phyloP scores from a whole-genome alignment of 2,329 filamentous ascomycete species.

The Coniochaeta sp. region DNA sequence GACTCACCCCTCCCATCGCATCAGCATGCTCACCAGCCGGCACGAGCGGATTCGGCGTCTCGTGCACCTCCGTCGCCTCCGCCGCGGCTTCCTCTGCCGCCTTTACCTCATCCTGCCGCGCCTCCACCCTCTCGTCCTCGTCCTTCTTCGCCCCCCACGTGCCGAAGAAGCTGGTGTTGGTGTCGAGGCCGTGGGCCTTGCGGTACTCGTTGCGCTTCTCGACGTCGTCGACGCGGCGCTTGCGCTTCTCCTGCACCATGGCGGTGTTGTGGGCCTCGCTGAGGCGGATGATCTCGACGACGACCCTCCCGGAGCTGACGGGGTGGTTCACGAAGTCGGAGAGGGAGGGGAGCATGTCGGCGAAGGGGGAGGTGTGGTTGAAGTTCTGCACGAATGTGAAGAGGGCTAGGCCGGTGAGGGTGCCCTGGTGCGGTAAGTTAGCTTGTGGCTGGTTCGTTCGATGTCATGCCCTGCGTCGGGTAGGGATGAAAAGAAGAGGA shows the following conservation, averaged over 20 bases:
- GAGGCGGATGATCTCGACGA: constrained; percentile 66
- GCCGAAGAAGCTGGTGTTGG: constrained; percentile 40
- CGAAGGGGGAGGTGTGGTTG: constrained; percentile 68
- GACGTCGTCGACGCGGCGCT: constrained; percentile 72
- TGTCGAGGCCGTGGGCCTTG: constrained; percentile 74
- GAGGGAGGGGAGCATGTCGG: constrained; percentile 66
- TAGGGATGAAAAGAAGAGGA: constrained; percentile 2
- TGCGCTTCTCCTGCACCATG: constrained; percentile 63
- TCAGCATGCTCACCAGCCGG: background rate
- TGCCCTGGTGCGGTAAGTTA: constrained; percentile 36
- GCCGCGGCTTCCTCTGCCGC: constrained; percentile 23
- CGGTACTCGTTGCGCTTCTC: constrained; percentile 80
- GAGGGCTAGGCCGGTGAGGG: constrained; percentile 60
- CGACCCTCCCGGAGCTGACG: constrained; percentile 54
- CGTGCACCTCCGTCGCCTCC: constrained; percentile 7
- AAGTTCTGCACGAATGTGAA: constrained; percentile 76
- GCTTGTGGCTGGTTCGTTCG: background rate
- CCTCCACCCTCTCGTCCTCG: constrained; percentile 41
- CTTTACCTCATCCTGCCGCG: constrained; percentile 5
- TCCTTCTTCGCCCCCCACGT: constrained; percentile 13
- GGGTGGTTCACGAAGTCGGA: constrained; percentile 65
- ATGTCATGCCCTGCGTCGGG: too few species aligned
- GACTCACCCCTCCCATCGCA: constrained; percentile 3
- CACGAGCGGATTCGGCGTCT: background rate
- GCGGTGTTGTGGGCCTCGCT: constrained; percentile 65